Evolutionary conservation across 768 basidiomycete genomes (phyloP).

Genomic region (Termitomyces sp.): DNA sequence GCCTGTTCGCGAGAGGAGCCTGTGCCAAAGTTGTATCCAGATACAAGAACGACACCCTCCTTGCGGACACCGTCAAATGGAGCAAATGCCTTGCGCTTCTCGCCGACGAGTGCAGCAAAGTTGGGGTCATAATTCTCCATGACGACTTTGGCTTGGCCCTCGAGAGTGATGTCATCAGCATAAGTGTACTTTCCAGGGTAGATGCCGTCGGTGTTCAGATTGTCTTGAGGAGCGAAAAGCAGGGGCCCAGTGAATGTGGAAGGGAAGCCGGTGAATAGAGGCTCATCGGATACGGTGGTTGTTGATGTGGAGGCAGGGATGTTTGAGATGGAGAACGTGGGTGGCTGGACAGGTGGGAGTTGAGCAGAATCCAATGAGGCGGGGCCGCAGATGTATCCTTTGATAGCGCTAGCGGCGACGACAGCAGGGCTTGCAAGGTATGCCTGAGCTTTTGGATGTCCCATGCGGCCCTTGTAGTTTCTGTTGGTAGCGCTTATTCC

Average conservation of each 20-base stretch:
- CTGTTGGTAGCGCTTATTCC: constrained; percentile 98
- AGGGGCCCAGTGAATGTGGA: constrained; percentile 73
- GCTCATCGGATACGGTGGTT: constrained; percentile 40
- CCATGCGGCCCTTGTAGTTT: constrained; percentile 99
- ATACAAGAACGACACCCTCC: constrained; percentile 73
- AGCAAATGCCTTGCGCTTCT: constrained; percentile 30
- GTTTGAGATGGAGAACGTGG: constrained; percentile 50
- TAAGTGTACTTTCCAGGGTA: constrained; percentile 99
- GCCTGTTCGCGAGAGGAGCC: constrained; percentile 98
- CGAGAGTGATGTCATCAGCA: constrained; percentile 97
- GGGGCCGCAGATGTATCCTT: constrained; percentile 87
- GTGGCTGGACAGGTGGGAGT: constrained; percentile 46
- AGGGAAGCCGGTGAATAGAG: constrained; percentile 81
- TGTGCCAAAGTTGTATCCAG: constrained; percentile 98
- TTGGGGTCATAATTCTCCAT: constrained; percentile 98
- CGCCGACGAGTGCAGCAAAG: constrained; percentile 69
- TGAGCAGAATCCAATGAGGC: constrained; percentile 49
- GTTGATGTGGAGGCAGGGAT: constrained; percentile 22
- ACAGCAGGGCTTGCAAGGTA: constrained; percentile 97
- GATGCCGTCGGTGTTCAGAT: constrained; percentile 96
- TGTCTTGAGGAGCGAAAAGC: constrained; percentile 95
- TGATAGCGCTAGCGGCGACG: constrained; percentile 92
- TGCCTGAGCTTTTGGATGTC: constrained; percentile 88
- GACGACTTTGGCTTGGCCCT: constrained; percentile 89
- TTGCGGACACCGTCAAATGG: constrained; percentile 23